Evolutionary conservation across 768 basidiomycete genomes (phyloP).

Genomic region (Lepiota venenata): DNA sequence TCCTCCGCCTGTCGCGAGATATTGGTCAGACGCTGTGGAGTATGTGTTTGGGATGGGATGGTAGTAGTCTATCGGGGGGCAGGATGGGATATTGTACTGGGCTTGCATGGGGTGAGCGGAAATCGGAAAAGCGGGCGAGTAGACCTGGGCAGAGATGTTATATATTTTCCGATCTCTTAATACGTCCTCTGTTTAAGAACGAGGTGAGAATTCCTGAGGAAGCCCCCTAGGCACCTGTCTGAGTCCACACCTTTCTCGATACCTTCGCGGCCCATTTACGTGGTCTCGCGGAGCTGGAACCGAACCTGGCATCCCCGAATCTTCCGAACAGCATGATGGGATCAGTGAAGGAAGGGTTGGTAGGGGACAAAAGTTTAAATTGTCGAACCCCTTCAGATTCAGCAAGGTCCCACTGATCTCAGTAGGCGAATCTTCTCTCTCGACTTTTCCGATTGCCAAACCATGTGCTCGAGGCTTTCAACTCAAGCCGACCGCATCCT

Average conservation of each 20-base stretch:
- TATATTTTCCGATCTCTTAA: constrained; percentile 42
- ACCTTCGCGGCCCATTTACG: constrained; percentile 42
- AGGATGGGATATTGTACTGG: constrained; percentile 28
- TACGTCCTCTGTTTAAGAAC: constrained; percentile 36
- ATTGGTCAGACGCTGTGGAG: constrained; percentile 24
- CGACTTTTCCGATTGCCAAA: not conserved
- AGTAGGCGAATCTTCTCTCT: constrained; percentile 6
- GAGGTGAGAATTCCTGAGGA: constrained; percentile 38
- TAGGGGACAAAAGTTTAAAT: constrained; percentile 11
- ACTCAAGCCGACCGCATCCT: not conserved
- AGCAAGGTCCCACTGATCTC: constrained; percentile 8
- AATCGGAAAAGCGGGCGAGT: constrained; percentile 31
- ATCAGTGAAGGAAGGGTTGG: constrained; percentile 20
- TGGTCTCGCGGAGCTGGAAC: constrained; percentile 38
- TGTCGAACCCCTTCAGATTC: constrained; percentile 8
- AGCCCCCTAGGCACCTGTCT: constrained; percentile 40
- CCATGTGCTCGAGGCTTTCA: not conserved
- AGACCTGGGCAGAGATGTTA: constrained; percentile 33
- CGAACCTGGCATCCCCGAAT: constrained; percentile 29
- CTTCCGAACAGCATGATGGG: constrained; percentile 29
- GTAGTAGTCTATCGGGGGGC: constrained; percentile 26
- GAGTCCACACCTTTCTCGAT: constrained; percentile 30
- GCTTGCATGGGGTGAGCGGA: constrained; percentile 32
- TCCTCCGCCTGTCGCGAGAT: constrained; percentile 28
- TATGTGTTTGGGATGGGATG: constrained; percentile 15